Percentiles rank a stretch among this genome's conserved stretches.
Evolutionary conservation across 352 stramenopile genomes (phyloP).

Genomic region (Globisporangium heterothallicum): DNA sequence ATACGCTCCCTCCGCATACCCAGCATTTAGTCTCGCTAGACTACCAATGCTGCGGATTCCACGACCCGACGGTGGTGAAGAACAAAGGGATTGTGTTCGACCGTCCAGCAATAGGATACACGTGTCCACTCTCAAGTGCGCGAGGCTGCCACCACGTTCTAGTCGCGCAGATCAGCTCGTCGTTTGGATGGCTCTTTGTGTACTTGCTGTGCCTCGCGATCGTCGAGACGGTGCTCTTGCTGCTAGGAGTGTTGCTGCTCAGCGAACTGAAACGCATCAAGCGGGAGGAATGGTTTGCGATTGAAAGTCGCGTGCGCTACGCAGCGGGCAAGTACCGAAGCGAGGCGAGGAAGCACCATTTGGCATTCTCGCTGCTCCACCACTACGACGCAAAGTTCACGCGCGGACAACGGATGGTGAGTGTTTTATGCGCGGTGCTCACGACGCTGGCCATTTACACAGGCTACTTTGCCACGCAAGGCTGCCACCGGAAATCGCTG

Average conservation of each 20-base stretch:
- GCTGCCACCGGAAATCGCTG: slow-evolving; percentile 52
- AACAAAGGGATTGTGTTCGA: slow-evolving; percentile 38
- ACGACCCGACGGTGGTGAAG: slow-evolving; percentile 31
- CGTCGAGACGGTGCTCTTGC: slow-evolving; percentile 22
- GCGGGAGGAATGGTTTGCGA: slow-evolving; percentile 35
- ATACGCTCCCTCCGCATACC: slow-evolving; percentile 15
- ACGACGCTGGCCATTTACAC: slow-evolving; percentile 46
- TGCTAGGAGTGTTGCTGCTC: slow-evolving; percentile 21
- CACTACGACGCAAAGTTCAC: slow-evolving; percentile 61
- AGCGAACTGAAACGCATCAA: slow-evolving; percentile 26
- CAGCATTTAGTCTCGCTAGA: slow-evolving; percentile 37
- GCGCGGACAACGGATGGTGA: slow-evolving; percentile 43
- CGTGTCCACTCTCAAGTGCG: slow-evolving; percentile 32
- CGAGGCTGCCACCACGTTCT: slow-evolving; percentile 32
- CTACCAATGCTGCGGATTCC: slow-evolving; percentile 49
- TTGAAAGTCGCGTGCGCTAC: slow-evolving; percentile 51
- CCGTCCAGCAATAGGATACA: slow-evolving; percentile 27
- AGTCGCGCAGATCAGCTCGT: slow-evolving; percentile 24
- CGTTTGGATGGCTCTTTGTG: slow-evolving; percentile 41
- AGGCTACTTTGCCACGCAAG: slow-evolving; percentile 43
- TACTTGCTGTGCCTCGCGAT: slow-evolving; percentile 32
- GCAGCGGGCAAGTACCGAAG: slow-evolving; percentile 43
- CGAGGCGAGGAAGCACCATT: slow-evolving; percentile 34
- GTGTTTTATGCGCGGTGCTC: slow-evolving; percentile 35
- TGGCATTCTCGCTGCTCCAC: slow-evolving; percentile 40